Evolutionary conservation across 2,329 filamentous ascomycete species (phyloP), one percentile per base, ranked within the genome.

Genomic region (Claviceps fusiformis): DNA sequence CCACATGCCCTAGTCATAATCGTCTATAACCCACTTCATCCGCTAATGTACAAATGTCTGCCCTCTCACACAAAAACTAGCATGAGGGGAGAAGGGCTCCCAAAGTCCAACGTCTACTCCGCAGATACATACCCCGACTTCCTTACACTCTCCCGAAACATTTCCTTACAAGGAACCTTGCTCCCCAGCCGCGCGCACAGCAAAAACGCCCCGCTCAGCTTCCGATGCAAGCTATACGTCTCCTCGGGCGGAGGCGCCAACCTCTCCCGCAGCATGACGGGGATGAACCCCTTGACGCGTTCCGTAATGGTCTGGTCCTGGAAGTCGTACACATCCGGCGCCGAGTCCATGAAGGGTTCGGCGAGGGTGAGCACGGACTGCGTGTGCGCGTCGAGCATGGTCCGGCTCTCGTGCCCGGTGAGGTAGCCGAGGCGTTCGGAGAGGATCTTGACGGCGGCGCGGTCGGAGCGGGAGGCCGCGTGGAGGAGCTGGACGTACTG

Each of bases 231-330:
- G 67, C 86, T 92, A 67, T 98, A 98, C 53, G 93, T 98, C 76
- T 98, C 93, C 72, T 98, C 95, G 0, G 93, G 93, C 29, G 95
- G 93, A 29, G 93, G 92, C 17, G 89, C 83, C 24, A 98, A 73
- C 41, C 93, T 75, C 74, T 98, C 93, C 55, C 82, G 81, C 50
- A 98, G 77, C 93, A 98, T 98, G 54, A 95, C 75, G 17, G 93
- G 93, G 61, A 98, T 97, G 54, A 95, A 77, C 3, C 76, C 80
- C 64, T 91, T 84, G 56, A 98, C 92, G 48, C 95, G 80, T 65
- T 97, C 91, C 1, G 93, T 98, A 62, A 98, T 97, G 1, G 92
- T 98, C 75, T 98, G 93, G 64, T 92, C 83, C 57, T 81, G 75
- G 70, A 98, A 98, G 68, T 98, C 89, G 68, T 98, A 98, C 0